Conservation (phyloP, 805 yeast species). For the Kodamaea sagamina region DNA sequence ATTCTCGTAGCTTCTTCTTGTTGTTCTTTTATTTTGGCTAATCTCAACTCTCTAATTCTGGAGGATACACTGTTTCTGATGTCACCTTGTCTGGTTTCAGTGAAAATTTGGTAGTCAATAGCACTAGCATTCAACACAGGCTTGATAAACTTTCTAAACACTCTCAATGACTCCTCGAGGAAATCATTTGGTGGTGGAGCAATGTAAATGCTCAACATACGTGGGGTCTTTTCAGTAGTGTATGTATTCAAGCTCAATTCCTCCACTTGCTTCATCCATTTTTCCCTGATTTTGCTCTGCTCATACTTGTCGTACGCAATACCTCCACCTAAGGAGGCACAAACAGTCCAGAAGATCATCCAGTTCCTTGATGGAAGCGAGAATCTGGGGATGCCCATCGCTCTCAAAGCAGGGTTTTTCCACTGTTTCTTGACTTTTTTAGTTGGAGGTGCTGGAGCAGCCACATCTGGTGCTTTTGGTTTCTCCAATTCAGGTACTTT, state of each 20-base stretch:
- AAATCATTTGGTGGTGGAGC: constrained; percentile 98
- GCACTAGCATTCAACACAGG: constrained; percentile 86
- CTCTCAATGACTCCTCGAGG: constrained; percentile 67
- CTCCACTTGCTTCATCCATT: constrained; percentile 64
- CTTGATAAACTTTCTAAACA: constrained; percentile 78
- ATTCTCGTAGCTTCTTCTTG: constrained; percentile 10
- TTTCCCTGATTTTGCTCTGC: constrained; percentile 63
- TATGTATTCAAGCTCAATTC: constrained; percentile 49
- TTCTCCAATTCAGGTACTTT: neutral
- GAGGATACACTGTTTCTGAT: constrained; percentile 82
- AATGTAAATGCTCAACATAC: constrained; percentile 77
- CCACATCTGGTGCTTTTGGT: neutral
- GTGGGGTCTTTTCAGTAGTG: constrained; percentile 54
- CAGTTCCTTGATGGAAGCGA: constrained; percentile 89
- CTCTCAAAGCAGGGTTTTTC: constrained; percentile 76
- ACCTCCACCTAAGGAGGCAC: constrained; percentile 71
- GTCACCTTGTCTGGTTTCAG: constrained; percentile 86
- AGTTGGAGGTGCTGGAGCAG: neutral
- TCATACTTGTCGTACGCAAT: constrained; percentile 74
- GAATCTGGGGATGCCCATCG: constrained; percentile 80
- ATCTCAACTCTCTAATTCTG: constrained; percentile 70
- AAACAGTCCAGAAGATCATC: constrained; percentile 81
- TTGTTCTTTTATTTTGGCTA: constrained; percentile 27
- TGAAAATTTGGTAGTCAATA: constrained; percentile 74
- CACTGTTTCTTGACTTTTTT: constrained; percentile 42